Percentiles rank a stretch among this genome's conserved stretches.
phyloP scores from a whole-genome alignment of 2,329 filamentous ascomycete species.

The Diaporthe amygdali region DNA sequence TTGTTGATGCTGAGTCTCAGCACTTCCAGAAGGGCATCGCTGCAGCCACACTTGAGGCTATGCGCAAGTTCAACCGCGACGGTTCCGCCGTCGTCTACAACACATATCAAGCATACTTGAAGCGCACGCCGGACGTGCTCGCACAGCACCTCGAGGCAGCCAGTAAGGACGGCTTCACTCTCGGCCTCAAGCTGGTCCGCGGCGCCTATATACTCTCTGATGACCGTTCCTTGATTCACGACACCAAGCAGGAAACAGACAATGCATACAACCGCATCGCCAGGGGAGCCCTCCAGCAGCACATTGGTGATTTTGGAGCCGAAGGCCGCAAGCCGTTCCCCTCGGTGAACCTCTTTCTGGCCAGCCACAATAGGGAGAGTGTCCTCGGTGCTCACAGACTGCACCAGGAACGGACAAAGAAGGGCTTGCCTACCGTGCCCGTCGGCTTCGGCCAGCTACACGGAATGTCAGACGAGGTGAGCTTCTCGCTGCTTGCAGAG shows the following conservation, averaged over 20 bases:
- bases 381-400: slow-evolving; percentile 48
- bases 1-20: slow-evolving; percentile 53
- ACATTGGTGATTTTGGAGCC: slow-evolving; percentile 49
- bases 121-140: slow-evolving; percentile 47
- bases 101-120: slow-evolving; percentile 64
- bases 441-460: slow-evolving; percentile 59
- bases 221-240: slow-evolving; percentile 53
- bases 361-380: slow-evolving; percentile 55
- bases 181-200: slow-evolving; percentile 62
- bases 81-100: slow-evolving; percentile 45
- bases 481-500: slow-evolving; percentile 50
- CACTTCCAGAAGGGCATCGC: slow-evolving; percentile 47
- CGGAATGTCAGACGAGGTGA: slow-evolving; percentile 64
- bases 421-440: slow-evolving; percentile 36
- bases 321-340: slow-evolving; percentile 44
- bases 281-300: slow-evolving; percentile 48
- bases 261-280: slow-evolving; percentile 55
- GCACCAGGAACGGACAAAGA: slow-evolving; percentile 46
- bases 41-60: slow-evolving; percentile 38
- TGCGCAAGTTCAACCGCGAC: slow-evolving; percentile 45
- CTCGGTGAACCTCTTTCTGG: slow-evolving; percentile 53
- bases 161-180: slow-evolving; percentile 50
- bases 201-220: slow-evolving; percentile 61
- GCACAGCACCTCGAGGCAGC: slow-evolving; percentile 51
- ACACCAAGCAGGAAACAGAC: slow-evolving; percentile 59